These are phyloP conservation scores for Chrysosporium keratinophilum DNA, from an alignment of 2,329 filamentous ascomycete species.

Conservation along the genomic window DNA sequence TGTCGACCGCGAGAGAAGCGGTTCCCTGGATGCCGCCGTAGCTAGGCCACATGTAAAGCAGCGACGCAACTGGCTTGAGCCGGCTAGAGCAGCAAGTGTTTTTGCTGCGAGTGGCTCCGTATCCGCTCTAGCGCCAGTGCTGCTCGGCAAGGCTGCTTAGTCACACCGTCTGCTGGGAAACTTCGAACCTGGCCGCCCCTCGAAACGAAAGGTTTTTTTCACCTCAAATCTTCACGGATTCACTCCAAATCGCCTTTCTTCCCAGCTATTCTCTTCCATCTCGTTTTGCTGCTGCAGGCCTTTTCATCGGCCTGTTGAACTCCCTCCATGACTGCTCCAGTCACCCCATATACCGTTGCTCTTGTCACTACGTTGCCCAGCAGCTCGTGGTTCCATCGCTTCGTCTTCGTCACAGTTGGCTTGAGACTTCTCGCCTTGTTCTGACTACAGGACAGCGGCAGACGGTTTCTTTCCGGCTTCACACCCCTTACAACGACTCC, in stretches of 20 bases:
- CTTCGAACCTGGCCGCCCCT: neutral
- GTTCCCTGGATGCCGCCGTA: too few relatives aligned
- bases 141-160: neutral
- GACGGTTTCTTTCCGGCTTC: slow-evolving; percentile 10
- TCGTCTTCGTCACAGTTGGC: neutral
- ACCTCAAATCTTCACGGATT: neutral
- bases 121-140: neutral
- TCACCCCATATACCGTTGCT: neutral
- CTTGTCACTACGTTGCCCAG: neutral
- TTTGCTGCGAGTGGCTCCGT: neutral
- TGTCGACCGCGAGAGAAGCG: too few relatives aligned
- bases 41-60: neutral
- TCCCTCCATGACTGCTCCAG: neutral
- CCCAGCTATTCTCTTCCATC: neutral
- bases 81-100: neutral
- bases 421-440: slow-evolving; percentile 6
- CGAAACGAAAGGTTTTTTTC: neutral
- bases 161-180: neutral
- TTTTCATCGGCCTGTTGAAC: neutral
- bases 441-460: slow-evolving; percentile 7
- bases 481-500: slow-evolving; percentile 25
- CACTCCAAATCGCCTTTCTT: neutral
- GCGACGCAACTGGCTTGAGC: neutral
- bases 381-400: neutral
- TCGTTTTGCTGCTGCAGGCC: neutral